These are phyloP conservation scores for Cantharellus cinnabarinus DNA, from an alignment of 768 basidiomycete genomes.

Conservation along the genomic window DNA sequence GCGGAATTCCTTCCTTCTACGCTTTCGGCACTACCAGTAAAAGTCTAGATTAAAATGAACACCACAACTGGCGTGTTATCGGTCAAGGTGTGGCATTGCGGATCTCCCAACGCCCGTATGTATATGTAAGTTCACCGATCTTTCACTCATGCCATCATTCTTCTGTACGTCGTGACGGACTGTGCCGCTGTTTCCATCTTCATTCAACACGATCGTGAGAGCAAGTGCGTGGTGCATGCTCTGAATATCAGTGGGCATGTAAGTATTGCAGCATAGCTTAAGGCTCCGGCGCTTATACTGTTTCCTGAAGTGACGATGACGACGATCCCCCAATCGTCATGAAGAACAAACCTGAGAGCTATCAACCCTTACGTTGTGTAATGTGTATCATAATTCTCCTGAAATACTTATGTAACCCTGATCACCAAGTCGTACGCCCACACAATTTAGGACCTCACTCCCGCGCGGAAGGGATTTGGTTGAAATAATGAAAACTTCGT, in stretches of 20 bases:
- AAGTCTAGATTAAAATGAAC: constrained; percentile 2
- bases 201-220: not conserved
- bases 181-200: not conserved
- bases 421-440: not conserved
- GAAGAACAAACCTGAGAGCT: not conserved
- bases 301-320: not conserved
- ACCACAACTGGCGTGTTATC: no score
- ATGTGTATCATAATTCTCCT: not conserved
- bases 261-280: not conserved
- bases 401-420: not conserved
- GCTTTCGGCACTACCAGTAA: constrained; percentile 34
- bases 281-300: not conserved
- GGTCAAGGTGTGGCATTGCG: no score
- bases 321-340: not conserved
- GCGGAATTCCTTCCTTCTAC: constrained; percentile 34
- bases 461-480: not conserved
- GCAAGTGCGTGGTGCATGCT: not conserved
- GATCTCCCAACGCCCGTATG: no score
- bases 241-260: not conserved
- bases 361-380: not conserved
- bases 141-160: not conserved
- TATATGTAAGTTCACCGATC: not conserved
- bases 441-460: not conserved
- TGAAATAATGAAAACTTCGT: not conserved
- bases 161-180: not conserved